Base-by-base conservation (phyloP, 306 rosid genomes). In the Acacia confusa region DNA sequence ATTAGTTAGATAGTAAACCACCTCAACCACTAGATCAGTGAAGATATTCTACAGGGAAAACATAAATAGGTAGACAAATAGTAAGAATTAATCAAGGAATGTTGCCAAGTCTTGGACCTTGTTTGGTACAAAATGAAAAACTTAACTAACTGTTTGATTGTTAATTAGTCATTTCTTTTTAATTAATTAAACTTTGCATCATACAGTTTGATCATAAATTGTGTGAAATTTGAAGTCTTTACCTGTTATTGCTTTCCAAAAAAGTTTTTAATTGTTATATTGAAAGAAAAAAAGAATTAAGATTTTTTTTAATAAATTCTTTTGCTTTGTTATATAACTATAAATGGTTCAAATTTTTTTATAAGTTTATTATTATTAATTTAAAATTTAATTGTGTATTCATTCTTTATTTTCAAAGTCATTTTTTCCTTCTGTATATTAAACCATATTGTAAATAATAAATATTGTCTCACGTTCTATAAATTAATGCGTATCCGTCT, bases 1-100 rank as follows among this genome's bases (percentile, higher is more conserved):
- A 50, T 69, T 82, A 41, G 71, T 61, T 78, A 69, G 61, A 40
- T 15, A 63, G 78, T 70, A 82, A 79, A 53, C 75, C 78, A 75
- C 72, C 76, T 48, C 80, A 77, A 70, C 78, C 7, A 22, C 65
- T 24, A 9, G 64, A 58, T 58, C 16, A 3, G 7, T 70, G 15
- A 72, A 27, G 40, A 16, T 34, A 1, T 47, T 70, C 12, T 3
- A 14, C n/a, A 22, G 60, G 6, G 11, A 24, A 40, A 69, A 69
- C 74, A 40, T 41, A 12, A 12, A 45, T 16, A 48, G 32, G 10
- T n/a, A 69, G 52, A 6, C 20, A 69, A 69, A 20, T 6, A 53
- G 25, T 19, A 53, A 53, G 60, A 17, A 17, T 50, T 17, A 47
- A 16, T 53, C 25, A 53, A 53, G 7, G 25, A 20, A 7, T 19